Conservation (phyloP, 148 eudicot species). For the Rhododendron molle region DNA sequence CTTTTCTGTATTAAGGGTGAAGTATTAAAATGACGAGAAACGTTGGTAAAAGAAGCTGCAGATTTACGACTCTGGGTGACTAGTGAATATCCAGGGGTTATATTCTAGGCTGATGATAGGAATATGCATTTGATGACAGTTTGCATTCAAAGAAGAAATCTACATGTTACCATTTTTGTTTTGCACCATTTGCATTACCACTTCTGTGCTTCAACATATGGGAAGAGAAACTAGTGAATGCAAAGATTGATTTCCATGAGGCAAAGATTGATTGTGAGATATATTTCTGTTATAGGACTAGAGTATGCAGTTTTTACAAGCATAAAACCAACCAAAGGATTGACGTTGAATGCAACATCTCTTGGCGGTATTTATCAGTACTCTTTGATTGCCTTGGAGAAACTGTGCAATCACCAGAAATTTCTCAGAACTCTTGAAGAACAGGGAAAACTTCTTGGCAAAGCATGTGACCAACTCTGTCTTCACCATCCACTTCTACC, state of each 20-base stretch:
- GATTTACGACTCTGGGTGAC: background rate
- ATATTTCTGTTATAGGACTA: background rate
- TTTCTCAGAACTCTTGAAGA: too few relatives aligned
- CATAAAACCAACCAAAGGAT: too few relatives aligned
- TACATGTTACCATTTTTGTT: background rate
- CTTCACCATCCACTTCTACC: too few relatives aligned
- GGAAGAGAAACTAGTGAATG: background rate
- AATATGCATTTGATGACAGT: background rate
- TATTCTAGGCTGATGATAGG: background rate
- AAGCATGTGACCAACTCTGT: too few relatives aligned
- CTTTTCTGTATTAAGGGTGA: background rate
- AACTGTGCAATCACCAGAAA: too few relatives aligned
- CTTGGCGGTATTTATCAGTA: too few relatives aligned
- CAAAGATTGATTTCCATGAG: background rate
- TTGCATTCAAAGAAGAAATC: background rate
- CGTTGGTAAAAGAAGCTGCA: background rate
- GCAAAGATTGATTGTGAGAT: constrained; percentile 1
- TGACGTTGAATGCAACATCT: too few relatives aligned
- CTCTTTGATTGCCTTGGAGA: too few relatives aligned
- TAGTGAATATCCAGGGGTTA: background rate
- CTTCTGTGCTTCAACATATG: background rate
- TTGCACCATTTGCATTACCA: background rate
- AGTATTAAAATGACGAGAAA: background rate
- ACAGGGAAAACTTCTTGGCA: too few relatives aligned
- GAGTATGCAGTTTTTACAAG: background rate